phyloP scores from a whole-genome alignment of 805 yeast genomes.

The Candida glaebosa region DNA sequence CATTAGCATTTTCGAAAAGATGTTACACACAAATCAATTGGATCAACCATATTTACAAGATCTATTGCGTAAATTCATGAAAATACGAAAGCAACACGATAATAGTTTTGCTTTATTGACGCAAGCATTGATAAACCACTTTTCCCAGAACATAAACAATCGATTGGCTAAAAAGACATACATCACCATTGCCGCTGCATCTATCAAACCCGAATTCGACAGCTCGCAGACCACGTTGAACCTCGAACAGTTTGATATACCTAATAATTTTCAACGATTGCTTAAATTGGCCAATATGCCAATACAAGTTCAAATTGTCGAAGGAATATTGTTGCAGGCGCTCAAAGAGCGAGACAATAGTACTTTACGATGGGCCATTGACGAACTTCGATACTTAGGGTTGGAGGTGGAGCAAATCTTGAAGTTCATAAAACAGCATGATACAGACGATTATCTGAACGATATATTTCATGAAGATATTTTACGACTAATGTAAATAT shows the following conservation, averaged over 20 bases:
- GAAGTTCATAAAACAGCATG: constrained; percentile 1
- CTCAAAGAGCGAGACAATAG: constrained; percentile 18
- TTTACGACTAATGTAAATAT: background rate
- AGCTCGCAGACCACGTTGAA: constrained; percentile 8
- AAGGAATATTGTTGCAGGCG: constrained; percentile 21
- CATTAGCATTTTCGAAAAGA: constrained; percentile 17
- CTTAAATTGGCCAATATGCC: constrained; percentile 10
- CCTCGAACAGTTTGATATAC: constrained; percentile 18
- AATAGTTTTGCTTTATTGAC: constrained; percentile 15
- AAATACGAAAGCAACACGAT: constrained; percentile 12
- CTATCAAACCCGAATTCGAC: background rate
- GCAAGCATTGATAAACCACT: constrained; percentile 13
- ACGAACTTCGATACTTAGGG: constrained; percentile 29
- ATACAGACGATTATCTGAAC: constrained; percentile 1
- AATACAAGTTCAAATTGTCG: constrained; percentile 17
- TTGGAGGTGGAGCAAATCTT: constrained; percentile 16
- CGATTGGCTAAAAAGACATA: constrained; percentile 12
- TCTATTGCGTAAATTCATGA: constrained; percentile 3
- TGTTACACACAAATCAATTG: constrained; percentile 5
- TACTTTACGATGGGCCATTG: constrained; percentile 26
- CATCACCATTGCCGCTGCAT: background rate
- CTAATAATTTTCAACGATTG: constrained; percentile 14
- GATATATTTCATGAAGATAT: constrained; percentile 6
- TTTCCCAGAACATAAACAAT: constrained; percentile 16
- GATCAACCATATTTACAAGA: constrained; percentile 6